Base-by-base conservation (phyloP, 2,329 filamentous ascomycete genomes). In the Aspergillus viridinutans region DNA sequence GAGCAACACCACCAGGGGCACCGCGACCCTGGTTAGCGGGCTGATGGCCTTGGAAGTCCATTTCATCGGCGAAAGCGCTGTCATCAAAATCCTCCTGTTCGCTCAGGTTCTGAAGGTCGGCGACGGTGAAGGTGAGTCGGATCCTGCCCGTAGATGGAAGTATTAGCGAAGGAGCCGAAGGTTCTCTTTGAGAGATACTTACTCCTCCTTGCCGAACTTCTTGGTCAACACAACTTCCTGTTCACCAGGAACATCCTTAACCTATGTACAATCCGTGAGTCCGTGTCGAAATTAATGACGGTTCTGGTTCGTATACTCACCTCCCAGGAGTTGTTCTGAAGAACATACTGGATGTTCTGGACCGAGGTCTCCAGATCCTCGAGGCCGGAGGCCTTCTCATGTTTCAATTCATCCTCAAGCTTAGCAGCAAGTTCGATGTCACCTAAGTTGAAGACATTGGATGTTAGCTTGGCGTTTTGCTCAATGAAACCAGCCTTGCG, bases 271-370 rank as follows among this genome's bases (percentile, higher is more conserved):
- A 5, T 26, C 6, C 40, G 29, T 40, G 28, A 52, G 56, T 20
- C 20, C 40, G 43, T 26, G 20, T 42, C 2, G 21, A 8, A 2
- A 53, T 12, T 4, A 28, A 12, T 26, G 8, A 20, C 43, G 14
- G 10, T 21, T 43, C 9, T 21, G 21, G 14, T 35, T n/a, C 20
- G 9, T 21, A 28, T 14, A 50, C 69, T 54, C 72, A 94, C 83
- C 82, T 93, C 82, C 76, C 92, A 99, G 43, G 88, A 84, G 70
- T 88, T 87, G 78, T 90, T 93, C 71, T 93, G 86, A 50, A 97
- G 78, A 78, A 94, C 97, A 72, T 94, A 90, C 78, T 92, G 88
- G 77, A 95, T 97, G 74, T 94, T 90, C 78, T 91, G 88, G 74
- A 97, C 84, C 73, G 87, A 90, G 61, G 86, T 82, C 43, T 91